Evolutionary conservation across 805 yeast species (phyloP), one percentile per base, ranked within the genome.

Genomic region (Zygosaccharomyces gambellarensis): DNA sequence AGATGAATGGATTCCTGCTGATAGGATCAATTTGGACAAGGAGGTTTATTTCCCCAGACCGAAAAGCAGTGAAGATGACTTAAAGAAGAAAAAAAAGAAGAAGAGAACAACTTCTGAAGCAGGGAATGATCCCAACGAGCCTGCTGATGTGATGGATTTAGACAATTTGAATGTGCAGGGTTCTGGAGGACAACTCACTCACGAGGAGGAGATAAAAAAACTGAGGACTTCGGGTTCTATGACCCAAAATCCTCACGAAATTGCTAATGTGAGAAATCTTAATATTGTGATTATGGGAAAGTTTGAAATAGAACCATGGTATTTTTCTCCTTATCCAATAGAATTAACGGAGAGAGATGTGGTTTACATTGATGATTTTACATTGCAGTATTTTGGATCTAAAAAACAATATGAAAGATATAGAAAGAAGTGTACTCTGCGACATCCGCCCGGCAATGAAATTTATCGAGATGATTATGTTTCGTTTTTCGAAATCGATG

Each of bases 391-490:
- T 69, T 94, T 88, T 70, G 94, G 95, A 3, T 87, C 96, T 0
- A 74, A 77, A 53, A 88, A 87, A 61, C 98, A 90, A 69, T 94
- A 92, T 70, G 95, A 94, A 70, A 75, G 99, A 54, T 94, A 89
- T 71, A 76, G 98, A 62, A 67, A 80, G 25, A 94, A 94, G 64
- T 87, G 95, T 65, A 84, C 95, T 1, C 74, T 94, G 70, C 82
- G 85, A 64, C 98, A 92, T 62, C 99, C 99, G 0, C 99, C 99
- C 0, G 99, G 99, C 0, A 94, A 94, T 70, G 99, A 94, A 63
- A 90, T 94, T 21, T 94, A 94, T 67, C 75, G 99, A 44, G 98
- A 94, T 67, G 90, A 85, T 44, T 81, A 84, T 59, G 92, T 94
- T 36, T 87, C 97, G 14, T 94, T 94, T 65, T 94, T 92, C 76